phyloP scores from a whole-genome alignment of 805 yeast species.

The Brettanomyces bruxellensis region DNA sequence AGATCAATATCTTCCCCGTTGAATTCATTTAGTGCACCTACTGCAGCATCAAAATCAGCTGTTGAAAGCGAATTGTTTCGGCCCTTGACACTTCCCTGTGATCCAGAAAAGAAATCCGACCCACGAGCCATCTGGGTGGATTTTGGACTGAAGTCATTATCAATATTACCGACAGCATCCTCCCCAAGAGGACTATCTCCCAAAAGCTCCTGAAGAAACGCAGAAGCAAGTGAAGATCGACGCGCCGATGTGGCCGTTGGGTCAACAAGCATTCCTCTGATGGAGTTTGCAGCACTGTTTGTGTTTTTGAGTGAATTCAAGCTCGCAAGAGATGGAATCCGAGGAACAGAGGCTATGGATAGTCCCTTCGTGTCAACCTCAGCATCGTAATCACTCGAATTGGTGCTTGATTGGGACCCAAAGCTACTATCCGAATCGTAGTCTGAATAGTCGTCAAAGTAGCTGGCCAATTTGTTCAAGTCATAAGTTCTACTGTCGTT shows the following conservation, averaged over 20 bases:
- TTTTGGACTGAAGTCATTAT: not conserved
- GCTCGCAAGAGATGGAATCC: conserved; percentile 1
- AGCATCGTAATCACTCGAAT: not conserved
- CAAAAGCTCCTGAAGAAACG: not conserved
- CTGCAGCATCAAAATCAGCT: not conserved
- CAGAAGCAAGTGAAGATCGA: conserved; percentile 1
- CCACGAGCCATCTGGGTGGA: no score
- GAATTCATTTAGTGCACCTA: no score
- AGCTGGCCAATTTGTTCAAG: conserved; percentile 21
- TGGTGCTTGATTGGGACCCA: not conserved
- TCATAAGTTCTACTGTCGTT: conserved; percentile 18
- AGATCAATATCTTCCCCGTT: no score
- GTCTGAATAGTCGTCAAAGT: conserved; percentile 16
- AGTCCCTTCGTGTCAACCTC: not conserved
- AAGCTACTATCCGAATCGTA: not conserved
- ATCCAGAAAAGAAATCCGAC: not conserved
- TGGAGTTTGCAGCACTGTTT: conserved; percentile 1
- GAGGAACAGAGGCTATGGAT: not conserved
- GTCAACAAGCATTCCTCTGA: conserved; percentile 1
- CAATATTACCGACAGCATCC: not conserved
- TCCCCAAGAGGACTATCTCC: not conserved
- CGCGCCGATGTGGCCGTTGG: not conserved
- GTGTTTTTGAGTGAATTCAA: not conserved
- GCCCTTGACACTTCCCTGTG: not conserved
- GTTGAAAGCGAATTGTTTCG: not conserved